Evolutionary conservation across 2,329 filamentous ascomycete genomes (phyloP), one percentile per base, ranked within the genome.

Genomic region (Fusarium mangiferae): DNA sequence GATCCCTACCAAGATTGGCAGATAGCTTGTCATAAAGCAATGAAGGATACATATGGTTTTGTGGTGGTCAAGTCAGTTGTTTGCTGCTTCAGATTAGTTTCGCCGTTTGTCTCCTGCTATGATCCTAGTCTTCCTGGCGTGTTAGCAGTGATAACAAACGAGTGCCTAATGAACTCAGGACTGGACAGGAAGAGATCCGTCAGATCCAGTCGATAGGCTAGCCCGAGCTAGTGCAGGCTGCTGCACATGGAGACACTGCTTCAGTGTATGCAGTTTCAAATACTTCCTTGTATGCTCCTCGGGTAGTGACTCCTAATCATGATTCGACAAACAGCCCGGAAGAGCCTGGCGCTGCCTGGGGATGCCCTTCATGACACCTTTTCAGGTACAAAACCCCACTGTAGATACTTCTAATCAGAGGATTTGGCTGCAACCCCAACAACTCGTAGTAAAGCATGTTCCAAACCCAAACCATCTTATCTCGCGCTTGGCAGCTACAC

Each of bases 171-270:
- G 57, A 74, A 59, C 52, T 58, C 30, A 20, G 60, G 44, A 69
- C 64, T 72, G 62, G 71, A 46, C 39, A 68, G 63, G 72, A 74
- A 69, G 64, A 57, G 51, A 65, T 55, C 71, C 71, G 63, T 59
- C 11, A 62, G 64, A 68, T 66, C 69, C 72, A 75, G 61, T 75
- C 73, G 66, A 69, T 63, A 58, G 68, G 60, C 63, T 67, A 63
- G 66, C 61, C 68, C 68, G 63, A 70, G 65, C 57, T 71, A 64
- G 60, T 72, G 41, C 56, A 54, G 44, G 17, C 22, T 57, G 48
- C 24, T 39, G 51, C 56, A 30, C 15, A 28, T 41, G 41, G 56
- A 20, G 35, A 39, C 26, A 18, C 28, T 9, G 41, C 39, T 57
- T 38, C 28, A 42, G 42, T 30, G 11, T 55, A 35, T 44, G 30